Percentiles rank a stretch among this genome's conserved stretches.
These are phyloP conservation scores for Oidiodendron maius DNA, from an alignment of 495 filamentous ascomycete species.

Conservation along the genomic window DNA sequence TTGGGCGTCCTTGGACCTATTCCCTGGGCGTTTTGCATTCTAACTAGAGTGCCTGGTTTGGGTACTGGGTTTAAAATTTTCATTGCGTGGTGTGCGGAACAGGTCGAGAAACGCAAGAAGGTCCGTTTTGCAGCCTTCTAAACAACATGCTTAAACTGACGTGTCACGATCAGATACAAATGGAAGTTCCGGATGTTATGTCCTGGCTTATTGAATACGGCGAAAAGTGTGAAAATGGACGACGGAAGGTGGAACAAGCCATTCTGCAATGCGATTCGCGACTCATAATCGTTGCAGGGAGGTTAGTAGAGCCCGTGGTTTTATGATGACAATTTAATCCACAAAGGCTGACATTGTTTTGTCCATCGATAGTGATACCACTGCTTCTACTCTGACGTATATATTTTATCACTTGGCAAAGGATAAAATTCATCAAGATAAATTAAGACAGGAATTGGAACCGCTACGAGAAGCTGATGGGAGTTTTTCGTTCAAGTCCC, in stretches of 20 bases:
- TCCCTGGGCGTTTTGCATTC: conserved; percentile 34
- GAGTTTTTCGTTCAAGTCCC: no score
- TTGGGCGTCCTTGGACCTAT: conserved; percentile 30
- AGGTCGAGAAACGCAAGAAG: conserved; percentile 1
- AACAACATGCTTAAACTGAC: neutral
- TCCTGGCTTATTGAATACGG: conserved; percentile 6
- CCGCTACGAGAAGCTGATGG: conserved; percentile 17
- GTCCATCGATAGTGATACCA: conserved; percentile 19
- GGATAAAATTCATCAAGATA: neutral
- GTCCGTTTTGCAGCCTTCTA: neutral
- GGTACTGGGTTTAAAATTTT: neutral
- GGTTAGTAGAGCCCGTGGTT: no score
- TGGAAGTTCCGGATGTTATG: conserved; percentile 8
- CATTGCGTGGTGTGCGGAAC: conserved; percentile 1
- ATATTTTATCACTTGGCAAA: conserved; percentile 10
- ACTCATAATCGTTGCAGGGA: conserved; percentile 15
- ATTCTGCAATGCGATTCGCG: conserved; percentile 5
- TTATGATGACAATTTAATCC: no score
- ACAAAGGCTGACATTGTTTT: no score
- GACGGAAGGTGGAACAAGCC: neutral
- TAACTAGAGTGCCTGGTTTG: conserved; percentile 1
- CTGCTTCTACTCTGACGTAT: conserved; percentile 5
- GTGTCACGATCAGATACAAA: conserved; percentile 1
- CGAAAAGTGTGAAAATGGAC: neutral
- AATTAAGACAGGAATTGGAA: conserved; percentile 9